A percentile compares a stretch with the other conserved stretches of the same genome.
These are phyloP conservation scores for Ulota crispa DNA, from an alignment of 225 moss, liverwort and hornwort species.

Conservation along the genomic window DNA sequence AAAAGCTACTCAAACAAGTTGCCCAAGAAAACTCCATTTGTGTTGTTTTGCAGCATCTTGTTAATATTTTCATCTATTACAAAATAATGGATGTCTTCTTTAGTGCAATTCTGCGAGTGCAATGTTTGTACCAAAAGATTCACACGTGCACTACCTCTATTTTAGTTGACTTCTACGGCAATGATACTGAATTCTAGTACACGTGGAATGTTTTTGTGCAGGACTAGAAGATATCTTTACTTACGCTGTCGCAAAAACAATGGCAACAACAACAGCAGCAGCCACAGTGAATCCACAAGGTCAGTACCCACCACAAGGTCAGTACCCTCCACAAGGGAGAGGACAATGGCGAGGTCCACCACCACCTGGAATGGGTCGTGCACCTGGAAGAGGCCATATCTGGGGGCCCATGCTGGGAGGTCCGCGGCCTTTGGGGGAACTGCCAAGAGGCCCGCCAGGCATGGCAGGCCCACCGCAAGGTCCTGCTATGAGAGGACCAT, in stretches of 20 bases:
- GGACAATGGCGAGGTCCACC: conserved; percentile 16
- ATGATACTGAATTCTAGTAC: background rate
- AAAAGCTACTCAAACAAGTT: background rate
- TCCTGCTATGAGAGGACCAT: background rate
- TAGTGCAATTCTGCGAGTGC: background rate
- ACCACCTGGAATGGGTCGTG: background rate
- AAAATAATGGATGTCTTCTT: background rate
- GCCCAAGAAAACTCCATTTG: background rate
- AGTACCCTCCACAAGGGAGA: background rate
- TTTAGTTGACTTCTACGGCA: background rate
- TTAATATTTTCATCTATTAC: background rate
- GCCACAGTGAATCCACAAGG: background rate
- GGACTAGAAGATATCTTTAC: background rate
- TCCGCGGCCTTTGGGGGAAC: background rate
- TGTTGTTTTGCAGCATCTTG: background rate
- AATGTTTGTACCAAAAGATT: background rate
- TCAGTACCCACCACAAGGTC: background rate
- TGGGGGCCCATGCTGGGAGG: conserved; percentile 12
- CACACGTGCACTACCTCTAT: background rate
- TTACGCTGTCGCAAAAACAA: background rate
- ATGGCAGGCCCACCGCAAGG: conserved; percentile 2
- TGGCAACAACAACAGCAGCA: background rate
- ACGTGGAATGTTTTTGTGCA: conserved; percentile 2
- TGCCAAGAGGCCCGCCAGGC: background rate
- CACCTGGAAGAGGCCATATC: conserved; percentile 4